Evolutionary conservation across 148 eudicot genomes (phyloP).

Genomic region (Rhododendron williamsianum): DNA sequence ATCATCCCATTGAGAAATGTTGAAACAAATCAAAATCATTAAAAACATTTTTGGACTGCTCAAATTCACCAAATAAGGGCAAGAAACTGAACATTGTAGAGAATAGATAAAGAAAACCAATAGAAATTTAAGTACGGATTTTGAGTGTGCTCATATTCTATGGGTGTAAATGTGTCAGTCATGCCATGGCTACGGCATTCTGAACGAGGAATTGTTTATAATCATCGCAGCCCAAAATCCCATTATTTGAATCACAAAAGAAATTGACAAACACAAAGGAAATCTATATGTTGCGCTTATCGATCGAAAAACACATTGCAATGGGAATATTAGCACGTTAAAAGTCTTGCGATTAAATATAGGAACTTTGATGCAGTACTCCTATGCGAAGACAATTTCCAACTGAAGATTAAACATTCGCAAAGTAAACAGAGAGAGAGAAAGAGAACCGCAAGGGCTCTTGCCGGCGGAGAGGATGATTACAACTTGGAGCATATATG

Average conservation of each 20-base stretch:
- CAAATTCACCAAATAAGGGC: background rate
- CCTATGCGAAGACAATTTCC: background rate
- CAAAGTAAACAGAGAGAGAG: background rate
- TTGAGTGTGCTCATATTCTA: slow-evolving; percentile 55
- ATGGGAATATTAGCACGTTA: background rate
- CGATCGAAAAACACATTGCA: background rate
- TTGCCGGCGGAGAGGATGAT: background rate
- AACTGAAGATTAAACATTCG: background rate
- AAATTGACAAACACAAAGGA: background rate
- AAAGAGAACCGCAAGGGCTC: background rate
- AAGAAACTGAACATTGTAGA: background rate
- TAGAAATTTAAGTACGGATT: background rate
- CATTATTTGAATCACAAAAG: background rate
- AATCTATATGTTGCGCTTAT: background rate
- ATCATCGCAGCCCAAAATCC: slow-evolving; percentile 37
- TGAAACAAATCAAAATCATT: background rate
- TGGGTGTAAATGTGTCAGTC: slow-evolving; percentile 68
- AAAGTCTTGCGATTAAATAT: background rate
- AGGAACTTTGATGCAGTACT: background rate
- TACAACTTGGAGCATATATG: no score
- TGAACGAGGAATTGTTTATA: slow-evolving; percentile 68
- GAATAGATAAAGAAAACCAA: background rate
- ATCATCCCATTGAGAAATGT: background rate
- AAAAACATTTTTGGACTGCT: background rate
- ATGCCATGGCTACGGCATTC: slow-evolving; percentile 53